Base-by-base conservation (phyloP, 305 asterid species). In the Fraxinus nigra region DNA sequence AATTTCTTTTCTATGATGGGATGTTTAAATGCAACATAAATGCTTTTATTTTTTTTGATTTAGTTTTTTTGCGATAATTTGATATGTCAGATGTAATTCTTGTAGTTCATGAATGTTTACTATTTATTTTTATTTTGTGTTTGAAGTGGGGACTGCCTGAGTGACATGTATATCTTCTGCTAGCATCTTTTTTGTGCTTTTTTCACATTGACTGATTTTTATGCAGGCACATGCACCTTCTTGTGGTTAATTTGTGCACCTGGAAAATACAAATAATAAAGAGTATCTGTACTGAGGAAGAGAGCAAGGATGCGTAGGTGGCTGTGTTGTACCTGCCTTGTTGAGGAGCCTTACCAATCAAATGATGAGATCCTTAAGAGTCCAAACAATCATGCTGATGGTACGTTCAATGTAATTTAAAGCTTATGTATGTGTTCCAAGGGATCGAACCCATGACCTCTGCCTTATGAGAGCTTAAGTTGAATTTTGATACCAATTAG, bases 251-350 rank as follows among this genome's bases (percentile, higher is more conserved):
- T 89, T 90, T 87, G 89, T 87, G 75, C 89, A 80, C 81, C 87
- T 90, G 91, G 93, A 90, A 75, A 87, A 80, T 81, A 86, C 84
- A 87, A 83, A 87, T 86, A 86, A 88, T 78, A 90, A 91, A 87
- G 93, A 86, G 87, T 70, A 87, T 85, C 87, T 82, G 81, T 91
- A 89, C 80, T 89, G 88, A 91, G 89, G 82, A 92, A 87, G 93
- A 89, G 88, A 87, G 82, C 88, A 73, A 95, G 92, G 88, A 94
- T 95, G 99, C 97, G 97, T 67, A 92, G 92, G 94, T 95, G 97
- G 98, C 85, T 95, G 81, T 94, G 99, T 80, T 94, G 99, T 83
- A 88, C 93, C 83, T 89, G 96, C 88, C 93, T 89, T 61, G 94
- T 85, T 72, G 98, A 94, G 89, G 98, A 95, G 85, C 79, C 98